A percentile compares a stretch with the other conserved stretches of the same genome.
phyloP scores from a whole-genome alignment of 192 early-diverging fungal genomes.

The Backusella circina region DNA sequence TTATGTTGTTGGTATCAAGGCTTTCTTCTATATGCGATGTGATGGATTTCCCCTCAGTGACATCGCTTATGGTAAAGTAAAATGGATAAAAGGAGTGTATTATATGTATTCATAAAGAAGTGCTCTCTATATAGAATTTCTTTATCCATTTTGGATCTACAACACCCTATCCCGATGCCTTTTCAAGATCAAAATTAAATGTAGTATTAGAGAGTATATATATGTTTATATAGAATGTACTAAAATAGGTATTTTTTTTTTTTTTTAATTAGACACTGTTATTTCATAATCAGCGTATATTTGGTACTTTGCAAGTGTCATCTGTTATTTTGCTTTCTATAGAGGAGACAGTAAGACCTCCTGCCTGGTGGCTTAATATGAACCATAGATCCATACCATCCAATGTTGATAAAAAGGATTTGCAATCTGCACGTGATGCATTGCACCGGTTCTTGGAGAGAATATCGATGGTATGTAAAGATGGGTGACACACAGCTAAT shows the following conservation, averaged over 20 bases:
- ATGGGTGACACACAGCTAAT: background rate
- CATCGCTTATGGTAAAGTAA: constrained; percentile 40
- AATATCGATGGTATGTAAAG: constrained; percentile 12
- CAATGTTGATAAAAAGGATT: background rate
- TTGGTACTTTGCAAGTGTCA: constrained; percentile 28
- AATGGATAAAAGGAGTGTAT: background rate
- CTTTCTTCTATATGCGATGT: constrained; percentile 37
- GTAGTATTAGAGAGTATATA: constrained; percentile 8
- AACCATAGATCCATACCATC: background rate
- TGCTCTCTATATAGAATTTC: constrained; percentile 42
- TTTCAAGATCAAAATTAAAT: constrained; percentile 46
- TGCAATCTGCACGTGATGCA: background rate
- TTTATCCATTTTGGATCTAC: constrained; percentile 41
- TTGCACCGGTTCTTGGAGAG: constrained; percentile 18
- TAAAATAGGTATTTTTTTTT: background rate
- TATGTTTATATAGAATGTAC: background rate
- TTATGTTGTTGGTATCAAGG: constrained; percentile 35
- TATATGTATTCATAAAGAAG: background rate
- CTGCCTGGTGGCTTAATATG: constrained; percentile 25
- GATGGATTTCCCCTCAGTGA: constrained; percentile 37
- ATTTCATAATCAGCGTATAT: constrained; percentile 34
- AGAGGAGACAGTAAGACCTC: constrained; percentile 20
- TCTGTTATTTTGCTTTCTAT: constrained; percentile 8
- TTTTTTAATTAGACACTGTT: constrained; percentile 33
- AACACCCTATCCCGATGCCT: constrained; percentile 48